Percentiles rank a stretch among this genome's conserved stretches.
phyloP scores from a whole-genome alignment of 1,139 yeast species.

The Geotrichum candidum region DNA sequence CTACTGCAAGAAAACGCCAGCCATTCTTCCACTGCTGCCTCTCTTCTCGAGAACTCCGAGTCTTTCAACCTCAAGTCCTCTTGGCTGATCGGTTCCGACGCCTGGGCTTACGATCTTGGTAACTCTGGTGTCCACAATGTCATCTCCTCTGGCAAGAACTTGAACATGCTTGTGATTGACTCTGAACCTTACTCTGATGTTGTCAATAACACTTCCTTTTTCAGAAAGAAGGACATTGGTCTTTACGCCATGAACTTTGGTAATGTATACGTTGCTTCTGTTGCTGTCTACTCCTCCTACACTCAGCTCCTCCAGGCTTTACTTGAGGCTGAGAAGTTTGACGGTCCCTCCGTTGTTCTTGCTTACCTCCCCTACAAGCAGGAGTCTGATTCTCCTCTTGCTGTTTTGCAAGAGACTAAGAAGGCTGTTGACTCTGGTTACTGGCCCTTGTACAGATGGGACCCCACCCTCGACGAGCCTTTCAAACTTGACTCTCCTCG shows the following conservation, averaged over 20 bases:
- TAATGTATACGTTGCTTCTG: conserved; percentile 85
- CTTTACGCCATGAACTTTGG: conserved; percentile 94
- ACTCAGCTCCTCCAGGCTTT: conserved; percentile 88
- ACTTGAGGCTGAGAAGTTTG: conserved; percentile 77
- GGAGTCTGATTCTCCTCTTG: conserved; percentile 65
- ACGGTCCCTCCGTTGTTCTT: conserved; percentile 86
- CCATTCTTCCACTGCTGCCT: conserved; percentile 8
- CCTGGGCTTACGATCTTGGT: conserved; percentile 93
- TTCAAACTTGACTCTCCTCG: conserved; percentile 83
- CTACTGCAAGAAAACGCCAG: conserved; percentile 34
- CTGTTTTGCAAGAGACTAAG: conserved; percentile 80
- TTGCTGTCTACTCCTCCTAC: conserved; percentile 88
- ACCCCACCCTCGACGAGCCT: conserved; percentile 54
- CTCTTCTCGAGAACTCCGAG: conserved; percentile 44
- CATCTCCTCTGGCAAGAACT: conserved; percentile 64
- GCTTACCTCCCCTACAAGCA: conserved; percentile 78
- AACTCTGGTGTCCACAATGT: conserved; percentile 87
- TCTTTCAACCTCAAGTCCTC: conserved; percentile 47
- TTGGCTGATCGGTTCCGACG: conserved; percentile 92
- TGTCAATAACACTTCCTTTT: conserved; percentile 25
- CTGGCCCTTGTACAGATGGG: conserved; percentile 90
- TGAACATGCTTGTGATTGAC: conserved; percentile 83
- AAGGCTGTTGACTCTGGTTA: conserved; percentile 86
- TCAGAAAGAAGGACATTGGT: conserved; percentile 88
- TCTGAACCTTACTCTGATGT: conserved; percentile 69